These are phyloP conservation scores for Protomyces lactucae-debilis DNA, from an alignment of 1,139 yeast genomes.

Conservation along the genomic window DNA sequence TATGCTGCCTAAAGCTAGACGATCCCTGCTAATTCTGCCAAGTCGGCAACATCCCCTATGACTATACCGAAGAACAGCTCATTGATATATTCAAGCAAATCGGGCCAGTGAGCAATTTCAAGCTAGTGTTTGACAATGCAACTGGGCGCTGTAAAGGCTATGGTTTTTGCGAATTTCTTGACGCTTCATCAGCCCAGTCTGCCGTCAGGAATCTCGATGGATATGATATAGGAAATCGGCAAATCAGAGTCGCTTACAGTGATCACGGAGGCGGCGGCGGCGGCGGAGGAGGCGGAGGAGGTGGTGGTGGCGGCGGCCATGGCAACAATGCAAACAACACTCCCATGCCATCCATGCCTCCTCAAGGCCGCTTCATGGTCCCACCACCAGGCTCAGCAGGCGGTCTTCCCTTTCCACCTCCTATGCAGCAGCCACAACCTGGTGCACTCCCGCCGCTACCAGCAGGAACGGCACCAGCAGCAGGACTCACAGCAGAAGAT, in stretches of 20 bases:
- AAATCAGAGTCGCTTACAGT: constrained; percentile 60
- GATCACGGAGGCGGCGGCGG: constrained; percentile 17
- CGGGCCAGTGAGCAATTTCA: constrained; percentile 77
- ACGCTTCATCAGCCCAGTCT: constrained; percentile 74
- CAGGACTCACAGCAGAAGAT: constrained; percentile 54
- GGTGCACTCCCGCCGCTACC: constrained; percentile 31
- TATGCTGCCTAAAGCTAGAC: constrained; percentile 49
- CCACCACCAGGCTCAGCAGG: constrained; percentile 29
- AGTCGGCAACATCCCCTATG: constrained; percentile 65
- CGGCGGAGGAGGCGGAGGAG: background rate
- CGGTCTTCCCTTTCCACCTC: constrained; percentile 18
- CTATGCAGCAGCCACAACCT: constrained; percentile 8
- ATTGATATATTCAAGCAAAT: constrained; percentile 44
- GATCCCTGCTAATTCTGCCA: constrained; percentile 59
- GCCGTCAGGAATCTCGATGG: constrained; percentile 87
- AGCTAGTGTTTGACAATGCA: constrained; percentile 75
- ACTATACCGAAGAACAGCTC: constrained; percentile 85
- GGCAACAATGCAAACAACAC: constrained; percentile 29
- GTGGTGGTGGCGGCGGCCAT: constrained; percentile 39
- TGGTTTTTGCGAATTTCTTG: constrained; percentile 66
- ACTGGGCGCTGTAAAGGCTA: constrained; percentile 91
- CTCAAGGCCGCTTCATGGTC: constrained; percentile 17
- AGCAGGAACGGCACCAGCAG: constrained; percentile 36
- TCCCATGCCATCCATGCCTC: constrained; percentile 32
- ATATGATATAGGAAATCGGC: constrained; percentile 67